phyloP scores from a whole-genome alignment of 148 eudicot genomes.

The Rhododendron vialii region DNA sequence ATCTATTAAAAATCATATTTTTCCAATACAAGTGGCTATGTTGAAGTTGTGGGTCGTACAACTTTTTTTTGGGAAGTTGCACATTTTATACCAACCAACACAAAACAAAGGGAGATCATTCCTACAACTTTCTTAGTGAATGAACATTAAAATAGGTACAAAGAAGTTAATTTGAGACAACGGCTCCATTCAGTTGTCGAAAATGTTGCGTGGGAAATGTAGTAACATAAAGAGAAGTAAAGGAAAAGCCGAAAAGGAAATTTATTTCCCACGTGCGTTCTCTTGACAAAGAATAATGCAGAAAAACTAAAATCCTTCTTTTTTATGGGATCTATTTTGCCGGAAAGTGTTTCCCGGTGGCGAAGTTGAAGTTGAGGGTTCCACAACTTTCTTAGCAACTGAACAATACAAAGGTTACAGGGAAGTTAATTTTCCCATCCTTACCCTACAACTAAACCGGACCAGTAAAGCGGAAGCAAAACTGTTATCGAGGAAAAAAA shows the following conservation, averaged over 20 bases:
- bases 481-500: background rate
- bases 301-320: background rate
- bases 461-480: background rate
- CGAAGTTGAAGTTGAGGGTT: background rate
- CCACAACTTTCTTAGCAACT: background rate
- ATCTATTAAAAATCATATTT: background rate
- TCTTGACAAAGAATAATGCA: background rate
- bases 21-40: background rate
- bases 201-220: background rate
- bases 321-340: background rate
- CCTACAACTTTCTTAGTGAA: background rate
- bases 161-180: background rate
- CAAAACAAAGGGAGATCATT: too few species aligned
- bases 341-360: background rate
- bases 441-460: background rate
- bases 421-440: background rate
- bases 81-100: too few species aligned
- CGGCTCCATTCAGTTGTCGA: background rate
- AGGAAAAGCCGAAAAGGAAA: background rate
- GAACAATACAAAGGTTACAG: background rate
- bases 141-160: background rate
- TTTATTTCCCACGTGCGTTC: background rate
- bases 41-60: background rate
- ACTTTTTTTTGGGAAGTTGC: too few species aligned
- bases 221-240: background rate